phyloP scores from a whole-genome alignment of 768 basidiomycete species.

The Botryobasidium botryosum region DNA sequence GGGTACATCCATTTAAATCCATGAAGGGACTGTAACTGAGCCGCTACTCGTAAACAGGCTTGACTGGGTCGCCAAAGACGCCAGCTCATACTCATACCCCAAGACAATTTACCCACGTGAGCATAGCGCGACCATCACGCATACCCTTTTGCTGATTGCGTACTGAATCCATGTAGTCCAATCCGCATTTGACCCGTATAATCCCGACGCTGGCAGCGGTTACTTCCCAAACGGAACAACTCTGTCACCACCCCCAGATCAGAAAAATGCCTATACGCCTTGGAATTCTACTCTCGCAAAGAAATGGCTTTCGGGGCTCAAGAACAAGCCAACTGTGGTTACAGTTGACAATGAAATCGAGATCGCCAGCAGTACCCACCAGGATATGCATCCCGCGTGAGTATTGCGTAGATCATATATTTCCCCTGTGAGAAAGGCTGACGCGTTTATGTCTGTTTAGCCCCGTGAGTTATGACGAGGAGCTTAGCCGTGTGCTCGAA shows the following conservation, averaged over 20 bases:
- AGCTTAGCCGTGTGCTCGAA: conserved; percentile 29
- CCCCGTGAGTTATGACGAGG: conserved; percentile 34
- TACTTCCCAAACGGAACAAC: conserved; percentile 31
- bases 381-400: conserved; percentile 38
- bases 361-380: conserved; percentile 35
- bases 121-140: not conserved
- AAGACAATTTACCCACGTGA: conserved; percentile 27
- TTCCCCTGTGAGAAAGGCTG: not conserved
- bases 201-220: conserved; percentile 33
- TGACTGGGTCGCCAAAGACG: conserved; percentile 40
- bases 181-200: conserved; percentile 29
- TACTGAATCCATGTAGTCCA: conserved; percentile 22
- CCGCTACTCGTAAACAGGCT: conserved; percentile 21
- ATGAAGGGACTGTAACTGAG: not conserved
- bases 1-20: conserved; percentile 13
- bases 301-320: conserved; percentile 29
- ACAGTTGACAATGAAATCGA: conserved; percentile 42
- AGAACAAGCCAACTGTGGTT: conserved; percentile 32
- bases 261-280: conserved; percentile 25
- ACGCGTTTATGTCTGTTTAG: conserved; percentile 13
- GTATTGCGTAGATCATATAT: conserved; percentile 7
- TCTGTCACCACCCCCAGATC: conserved; percentile 25
- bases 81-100: conserved; percentile 36
- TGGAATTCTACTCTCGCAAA: conserved; percentile 32
- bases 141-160: not conserved